These are phyloP conservation scores for Rosa hybrid DNA, from an alignment of 331 rosid genomes.

Conservation along the genomic window DNA sequence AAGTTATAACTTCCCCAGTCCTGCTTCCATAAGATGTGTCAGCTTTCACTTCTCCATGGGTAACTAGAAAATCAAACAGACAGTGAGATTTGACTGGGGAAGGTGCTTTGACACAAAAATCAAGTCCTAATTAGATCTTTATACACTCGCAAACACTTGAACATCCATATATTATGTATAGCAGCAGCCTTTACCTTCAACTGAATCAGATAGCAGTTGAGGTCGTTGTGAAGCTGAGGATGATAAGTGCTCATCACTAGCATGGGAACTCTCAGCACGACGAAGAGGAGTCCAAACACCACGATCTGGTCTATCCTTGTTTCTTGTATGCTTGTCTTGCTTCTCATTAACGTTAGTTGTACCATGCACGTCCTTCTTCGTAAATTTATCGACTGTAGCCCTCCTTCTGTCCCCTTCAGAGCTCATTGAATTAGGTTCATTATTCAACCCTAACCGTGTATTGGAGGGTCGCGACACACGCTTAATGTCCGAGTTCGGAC, in stretches of 20 bases:
- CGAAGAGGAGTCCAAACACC: slow-evolving; percentile 98
- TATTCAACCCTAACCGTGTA: slow-evolving; percentile 54
- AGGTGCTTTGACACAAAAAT: slow-evolving; percentile 13
- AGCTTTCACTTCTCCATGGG: slow-evolving; percentile 49
- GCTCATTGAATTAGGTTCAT: slow-evolving; percentile 47
- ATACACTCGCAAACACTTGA: slow-evolving; percentile 13
- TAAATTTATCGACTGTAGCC: slow-evolving; percentile 48
- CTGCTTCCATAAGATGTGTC: slow-evolving; percentile 46
- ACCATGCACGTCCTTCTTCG: slow-evolving; percentile 57
- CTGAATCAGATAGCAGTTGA: slow-evolving; percentile 45
- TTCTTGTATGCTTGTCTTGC: slow-evolving; percentile 79
- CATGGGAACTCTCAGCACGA: slow-evolving; percentile 63
- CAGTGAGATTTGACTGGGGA: slow-evolving; percentile 18
- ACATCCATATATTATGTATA: neutral
- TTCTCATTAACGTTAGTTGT: slow-evolving; percentile 52
- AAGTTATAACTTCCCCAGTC: slow-evolving; percentile 48
- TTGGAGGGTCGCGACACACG: slow-evolving; percentile 50
- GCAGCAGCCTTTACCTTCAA: slow-evolving; percentile 62
- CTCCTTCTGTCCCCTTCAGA: slow-evolving; percentile 64
- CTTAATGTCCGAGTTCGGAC: slow-evolving; percentile 63
- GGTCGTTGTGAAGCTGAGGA: slow-evolving; percentile 45
- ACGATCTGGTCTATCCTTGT: slow-evolving; percentile 97
- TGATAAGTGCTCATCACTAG: slow-evolving; percentile 48
- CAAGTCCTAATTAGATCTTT: slow-evolving; percentile 9
- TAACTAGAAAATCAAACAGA: slow-evolving; percentile 27